Conservation (phyloP, 176 grass and related monocot species). For the Paspalum vaginatum region DNA sequence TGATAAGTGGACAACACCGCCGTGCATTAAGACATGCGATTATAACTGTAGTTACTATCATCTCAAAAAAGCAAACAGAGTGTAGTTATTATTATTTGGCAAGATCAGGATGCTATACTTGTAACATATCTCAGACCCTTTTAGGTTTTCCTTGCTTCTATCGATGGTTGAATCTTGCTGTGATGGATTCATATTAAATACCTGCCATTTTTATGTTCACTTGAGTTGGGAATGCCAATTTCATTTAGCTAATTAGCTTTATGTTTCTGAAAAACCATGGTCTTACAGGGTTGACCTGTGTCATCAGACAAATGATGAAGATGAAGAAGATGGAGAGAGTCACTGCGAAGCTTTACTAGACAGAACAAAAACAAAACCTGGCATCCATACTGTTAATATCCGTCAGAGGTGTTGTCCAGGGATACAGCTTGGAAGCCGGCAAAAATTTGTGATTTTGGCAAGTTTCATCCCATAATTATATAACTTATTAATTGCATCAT, state of each 20-base stretch:
- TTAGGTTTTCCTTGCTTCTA: constrained; percentile 31
- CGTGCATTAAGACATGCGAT: neutral
- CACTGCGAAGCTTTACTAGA: constrained; percentile 85
- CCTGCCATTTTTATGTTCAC: neutral
- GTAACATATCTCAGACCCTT: constrained; percentile 5
- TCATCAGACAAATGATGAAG: constrained; percentile 96
- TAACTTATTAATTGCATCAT: constrained; percentile 3
- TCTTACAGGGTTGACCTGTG: constrained; percentile 94
- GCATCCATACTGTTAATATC: constrained; percentile 48
- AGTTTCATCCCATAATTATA: constrained; percentile 31
- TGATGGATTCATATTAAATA: constrained; percentile 15
- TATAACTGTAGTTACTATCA: constrained; percentile 2
- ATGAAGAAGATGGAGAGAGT: constrained; percentile 85
- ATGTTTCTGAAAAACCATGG: constrained; percentile 38
- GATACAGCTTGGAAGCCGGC: constrained; percentile 86
- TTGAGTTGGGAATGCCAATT: constrained; percentile 30
- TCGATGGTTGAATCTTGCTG: constrained; percentile 17
- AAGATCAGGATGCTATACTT: constrained; percentile 32
- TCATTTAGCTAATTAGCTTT: constrained; percentile 11
- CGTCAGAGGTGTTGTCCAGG: constrained; percentile 64
- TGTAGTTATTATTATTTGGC: too few species aligned
- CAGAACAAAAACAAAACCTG: constrained; percentile 65
- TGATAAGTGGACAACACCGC: neutral
- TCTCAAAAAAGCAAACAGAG: too few species aligned
- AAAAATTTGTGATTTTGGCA: constrained; percentile 98